Evolutionary conservation across 177 flowering plant genomes (phyloP).

Genomic region (Telopea speciosissima): DNA sequence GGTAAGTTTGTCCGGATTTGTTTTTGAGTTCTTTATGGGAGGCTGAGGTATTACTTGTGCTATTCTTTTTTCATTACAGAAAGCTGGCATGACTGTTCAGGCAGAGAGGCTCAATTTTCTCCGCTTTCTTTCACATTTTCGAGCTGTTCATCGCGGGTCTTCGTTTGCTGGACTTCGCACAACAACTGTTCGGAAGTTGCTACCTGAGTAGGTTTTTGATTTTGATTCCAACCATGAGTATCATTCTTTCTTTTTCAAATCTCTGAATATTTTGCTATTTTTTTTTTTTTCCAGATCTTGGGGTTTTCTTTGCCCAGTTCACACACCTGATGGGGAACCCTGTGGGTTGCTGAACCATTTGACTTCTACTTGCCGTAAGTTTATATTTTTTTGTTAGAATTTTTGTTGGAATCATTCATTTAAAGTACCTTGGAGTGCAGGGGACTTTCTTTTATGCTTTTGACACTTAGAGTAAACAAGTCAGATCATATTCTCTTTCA

Average conservation of each 20-base stretch:
- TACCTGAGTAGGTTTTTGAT: slow-evolving; percentile 74
- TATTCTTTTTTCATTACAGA: slow-evolving; percentile 32
- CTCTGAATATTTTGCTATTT: neutral
- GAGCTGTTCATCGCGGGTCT: slow-evolving; percentile 94
- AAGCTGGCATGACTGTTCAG: slow-evolving; percentile 65
- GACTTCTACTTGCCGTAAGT: slow-evolving; percentile 77
- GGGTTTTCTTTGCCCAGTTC: slow-evolving; percentile 99
- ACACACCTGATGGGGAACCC: slow-evolving; percentile 97
- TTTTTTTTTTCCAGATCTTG: slow-evolving; percentile 52
- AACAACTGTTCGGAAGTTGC: slow-evolving; percentile 87
- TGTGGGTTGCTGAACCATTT: slow-evolving; percentile 94
- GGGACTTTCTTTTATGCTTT: too few relatives aligned
- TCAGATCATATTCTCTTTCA: neutral
- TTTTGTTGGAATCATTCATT: neutral
- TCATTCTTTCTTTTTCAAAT: neutral
- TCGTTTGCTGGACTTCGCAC: slow-evolving; percentile 86
- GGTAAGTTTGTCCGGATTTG: neutral
- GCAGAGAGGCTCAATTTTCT: slow-evolving; percentile 93
- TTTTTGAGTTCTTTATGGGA: neutral
- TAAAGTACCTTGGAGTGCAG: neutral
- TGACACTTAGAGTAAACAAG: too few relatives aligned
- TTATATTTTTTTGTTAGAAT: neutral
- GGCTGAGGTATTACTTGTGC: neutral
- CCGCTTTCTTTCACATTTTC: slow-evolving; percentile 89
- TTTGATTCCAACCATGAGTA: neutral